A percentile compares a stretch with the other conserved stretches of the same genome.
Conservation (phyloP, 1,284 basidiomycete genomes). For the Mrakiaceae sp. region DNA sequence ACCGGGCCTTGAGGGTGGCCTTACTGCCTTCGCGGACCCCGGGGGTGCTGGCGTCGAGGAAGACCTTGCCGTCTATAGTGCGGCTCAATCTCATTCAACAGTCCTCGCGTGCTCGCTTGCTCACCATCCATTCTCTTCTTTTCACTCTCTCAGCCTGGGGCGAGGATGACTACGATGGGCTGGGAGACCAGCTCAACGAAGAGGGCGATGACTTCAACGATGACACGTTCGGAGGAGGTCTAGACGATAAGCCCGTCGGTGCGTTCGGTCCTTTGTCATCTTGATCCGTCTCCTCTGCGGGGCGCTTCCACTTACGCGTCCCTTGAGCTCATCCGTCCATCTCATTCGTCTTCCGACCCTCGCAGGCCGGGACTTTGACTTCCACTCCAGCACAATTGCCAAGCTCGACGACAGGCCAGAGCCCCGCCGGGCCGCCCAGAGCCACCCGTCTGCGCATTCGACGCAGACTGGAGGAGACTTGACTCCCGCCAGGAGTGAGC, state of each 20-base stretch:
- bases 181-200: conserved; percentile 77
- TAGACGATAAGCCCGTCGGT: conserved; percentile 36
- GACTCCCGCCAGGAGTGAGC: too few relatives aligned
- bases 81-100: background rate
- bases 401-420: conserved; percentile 1
- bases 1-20: background rate
- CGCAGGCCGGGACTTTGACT: conserved; percentile 86
- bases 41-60: conserved; percentile 48
- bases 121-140: conserved; percentile 26
- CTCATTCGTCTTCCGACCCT: background rate
- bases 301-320: too few relatives aligned
- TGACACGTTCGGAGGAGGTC: conserved; percentile 73
- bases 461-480: too few relatives aligned
- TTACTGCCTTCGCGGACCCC: background rate
- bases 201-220: conserved; percentile 84
- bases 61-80: conserved; percentile 48
- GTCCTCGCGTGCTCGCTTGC: background rate
- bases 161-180: conserved; percentile 77
- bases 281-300: too few relatives aligned
- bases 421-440: too few relatives aligned
- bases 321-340: background rate
- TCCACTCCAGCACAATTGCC: conserved; percentile 35
- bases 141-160: conserved; percentile 34
- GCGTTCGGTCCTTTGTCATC: too few relatives aligned
- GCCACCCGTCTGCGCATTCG: too few relatives aligned